Evolutionary conservation across 1,139 yeast genomes (phyloP), one percentile per base, ranked within the genome.

Genomic region (Candida anutae): DNA sequence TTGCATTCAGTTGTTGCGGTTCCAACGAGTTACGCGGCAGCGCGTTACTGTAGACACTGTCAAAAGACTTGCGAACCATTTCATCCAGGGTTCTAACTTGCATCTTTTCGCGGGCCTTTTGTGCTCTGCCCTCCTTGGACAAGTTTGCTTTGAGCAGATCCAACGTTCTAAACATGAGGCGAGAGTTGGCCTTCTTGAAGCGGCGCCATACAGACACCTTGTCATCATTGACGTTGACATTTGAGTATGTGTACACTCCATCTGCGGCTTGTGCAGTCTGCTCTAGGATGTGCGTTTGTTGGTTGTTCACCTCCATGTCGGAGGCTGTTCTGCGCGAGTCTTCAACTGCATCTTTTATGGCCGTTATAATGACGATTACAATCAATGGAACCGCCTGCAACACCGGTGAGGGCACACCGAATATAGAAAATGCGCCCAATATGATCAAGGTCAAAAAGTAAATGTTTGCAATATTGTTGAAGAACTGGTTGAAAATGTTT

Each of bases 361-460:
- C 76, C 0, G 79, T 73, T 27, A 73, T 58, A 2, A 55, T 45
- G 10, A 73, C 74, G 51, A 73, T 73, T 21, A 71, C 77, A 46
- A 73, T 70, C 43, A 73, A 61, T 1, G 79, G 79, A 13, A 72
- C 77, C 4, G 76, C 74, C 4, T 74, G 67, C 39, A 73, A 48
- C 1, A 55, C 70, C 0, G 79, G 79, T 23, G 57, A 55, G 9
- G 76, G 76, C 23, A 73, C 79, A 22, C 79, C 79, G 40, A 73
- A 73, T 12, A 73, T 71, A 27, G 61, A 61, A 39, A 73, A 52
- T 32, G 63, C 67, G 11, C 79, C 78, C 34, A 74, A 46, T 27
- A 74, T 65, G 37, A 69, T 62, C 45, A 71, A 50, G 14, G 59
- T 48, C 31, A 74, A 55, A 52, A 74, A 74, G 45, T 72, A 74